Evolutionary conservation across 345 rosid genomes (phyloP), one percentile per base, ranked within the genome.

Genomic region (Xanthoceras sorbifolium): DNA sequence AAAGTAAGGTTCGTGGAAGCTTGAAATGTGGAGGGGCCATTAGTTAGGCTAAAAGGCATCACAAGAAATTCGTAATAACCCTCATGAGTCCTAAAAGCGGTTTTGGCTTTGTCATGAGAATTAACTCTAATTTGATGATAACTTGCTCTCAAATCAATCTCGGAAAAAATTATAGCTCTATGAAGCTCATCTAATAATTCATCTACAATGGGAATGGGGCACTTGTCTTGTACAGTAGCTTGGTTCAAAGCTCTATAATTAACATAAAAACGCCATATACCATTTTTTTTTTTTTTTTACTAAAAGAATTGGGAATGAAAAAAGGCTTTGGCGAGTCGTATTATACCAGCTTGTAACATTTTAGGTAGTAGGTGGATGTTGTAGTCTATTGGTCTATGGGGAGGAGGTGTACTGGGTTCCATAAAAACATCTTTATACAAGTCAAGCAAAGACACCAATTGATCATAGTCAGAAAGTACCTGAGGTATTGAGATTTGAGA

Each of bases 231-330:
- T n/a, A n/a, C n/a, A n/a, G n/a, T n/a, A n/a, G n/a, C n/a, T n/a
- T n/a, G n/a, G n/a, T n/a, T n/a, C n/a, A n/a, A n/a, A n/a, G n/a
- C n/a, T n/a, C n/a, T n/a, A n/a, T n/a, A n/a, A 62, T 62, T 36
- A 7, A 62, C 18, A 28, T 18, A 62, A 62, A 62, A 62, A 5
- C 28, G 12, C 36, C 66, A 62, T 3, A 36, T 11, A 2, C 36
- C 66, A 62, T n/a, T n/a, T n/a, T n/a, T 62, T 1, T 28, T 62
- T 62, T 62, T 62, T 62, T 26, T 62, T 62, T 26, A 62, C 66
- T 14, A 62, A 29, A 1, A 62, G 15, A 12, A 62, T 18, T 4
- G 20, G 36, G 11, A 36, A 62, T 1, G 34, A 62, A 28, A 26
- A 62, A 62, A 14, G 66, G 10, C 66, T 62, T 4, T 26, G 17